These are phyloP conservation scores for Boletus rubroflammeus DNA, from an alignment of 768 basidiomycete species.

Conservation along the genomic window DNA sequence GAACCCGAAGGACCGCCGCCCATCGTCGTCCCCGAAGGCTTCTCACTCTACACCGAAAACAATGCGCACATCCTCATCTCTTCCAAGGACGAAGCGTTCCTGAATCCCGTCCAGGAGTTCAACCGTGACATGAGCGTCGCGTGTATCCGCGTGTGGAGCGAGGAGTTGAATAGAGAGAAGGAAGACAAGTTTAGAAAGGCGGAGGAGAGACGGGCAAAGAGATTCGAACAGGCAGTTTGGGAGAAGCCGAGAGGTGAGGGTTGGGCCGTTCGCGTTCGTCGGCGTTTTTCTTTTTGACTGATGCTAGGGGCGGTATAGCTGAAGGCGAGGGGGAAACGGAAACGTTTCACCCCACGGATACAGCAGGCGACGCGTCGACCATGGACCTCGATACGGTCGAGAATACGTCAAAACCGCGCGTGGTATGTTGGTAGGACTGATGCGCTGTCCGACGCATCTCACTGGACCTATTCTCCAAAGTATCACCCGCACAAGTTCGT, in stretches of 20 bases:
- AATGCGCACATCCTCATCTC: conserved; percentile 59
- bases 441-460: background rate
- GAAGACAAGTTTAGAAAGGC: conserved; percentile 54
- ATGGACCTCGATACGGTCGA: conserved; percentile 1
- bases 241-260: conserved; percentile 46
- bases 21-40: conserved; percentile 63
- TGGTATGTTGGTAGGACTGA: conserved; percentile 17
- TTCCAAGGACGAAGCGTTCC: conserved; percentile 74
- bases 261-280: background rate
- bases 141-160: conserved; percentile 86
- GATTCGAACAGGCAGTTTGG: conserved; percentile 32
- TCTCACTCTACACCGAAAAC: conserved; percentile 78
- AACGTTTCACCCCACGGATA: background rate
- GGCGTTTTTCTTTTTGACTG: background rate
- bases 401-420: conserved; percentile 14
- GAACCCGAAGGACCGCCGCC: conserved; percentile 17
- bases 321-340: background rate
- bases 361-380: background rate
- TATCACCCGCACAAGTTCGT: conserved; percentile 66
- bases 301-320: background rate
- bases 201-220: conserved; percentile 46
- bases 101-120: conserved; percentile 98
- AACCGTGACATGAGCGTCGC: conserved; percentile 93
- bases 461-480: conserved; percentile 23
- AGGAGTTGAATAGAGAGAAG: conserved; percentile 61